Evolutionary conservation across 2,329 filamentous ascomycete genomes (phyloP), one percentile per base, ranked within the genome.

Genomic region (Colletotrichum endophyticum): DNA sequence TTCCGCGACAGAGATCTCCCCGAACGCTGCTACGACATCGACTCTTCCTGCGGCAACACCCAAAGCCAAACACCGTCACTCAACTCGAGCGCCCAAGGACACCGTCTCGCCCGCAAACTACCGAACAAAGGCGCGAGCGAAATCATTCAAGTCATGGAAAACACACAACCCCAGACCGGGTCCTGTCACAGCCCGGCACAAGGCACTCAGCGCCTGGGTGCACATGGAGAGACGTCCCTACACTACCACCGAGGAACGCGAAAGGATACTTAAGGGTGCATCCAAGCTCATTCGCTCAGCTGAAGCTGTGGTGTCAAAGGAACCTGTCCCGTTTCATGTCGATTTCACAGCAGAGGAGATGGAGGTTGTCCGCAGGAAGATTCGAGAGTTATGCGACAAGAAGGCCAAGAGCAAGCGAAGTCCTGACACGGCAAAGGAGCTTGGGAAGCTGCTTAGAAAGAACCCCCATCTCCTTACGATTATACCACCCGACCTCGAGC

Each of bases 321-420:
- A 19, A 27, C 36, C 62, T n/a, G 5, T 76, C 4, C 76, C 80
- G 0, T 84, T 88, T 22, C 89, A 90, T 76, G 87, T 89, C 8
- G 89, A 90, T 78, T 89, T 90, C 57, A 82, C 83, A 0, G 59
- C 76, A 0, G 81, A 84, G 1, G 89, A 90, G 74, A 78, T 87
- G 11, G 70, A 81, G 15, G 81, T 19, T 62, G 79, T 64, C 66
- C 66, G 72, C 11, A 73, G 69, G 11, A 69, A 76, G 13, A 73
- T 80, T 3, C 70, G 77, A 15, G 57, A 61, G 44, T 57, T 25
- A 11, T 73, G 34, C 69, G 44, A 9, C 59, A 74, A 36, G 30
- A 72, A 36, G 73, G 27, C 12, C 12, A 75, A 25, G 53, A 49
- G 5, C 34, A 72, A 30, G 30, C 44, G 30, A 13, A 59, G 64